These are phyloP conservation scores for Punica granatum DNA, from an alignment of 345 rosid species.

Conservation along the genomic window DNA sequence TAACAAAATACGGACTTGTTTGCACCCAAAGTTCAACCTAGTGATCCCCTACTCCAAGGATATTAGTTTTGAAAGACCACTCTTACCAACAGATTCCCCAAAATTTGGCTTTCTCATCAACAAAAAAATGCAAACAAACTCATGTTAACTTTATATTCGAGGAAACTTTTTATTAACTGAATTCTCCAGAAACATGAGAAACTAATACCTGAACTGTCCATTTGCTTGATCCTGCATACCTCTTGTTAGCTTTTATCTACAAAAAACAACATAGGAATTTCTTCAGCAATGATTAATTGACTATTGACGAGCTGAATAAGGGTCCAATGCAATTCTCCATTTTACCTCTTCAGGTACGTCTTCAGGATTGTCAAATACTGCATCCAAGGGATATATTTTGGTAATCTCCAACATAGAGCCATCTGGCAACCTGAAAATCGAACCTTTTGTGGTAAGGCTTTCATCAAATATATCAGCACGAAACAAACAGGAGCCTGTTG, in stretches of 20 bases:
- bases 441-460: background rate
- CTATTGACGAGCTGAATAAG: background rate
- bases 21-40: background rate
- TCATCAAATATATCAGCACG: background rate
- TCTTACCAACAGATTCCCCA: background rate
- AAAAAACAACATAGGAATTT: constrained; percentile 13
- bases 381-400: constrained; percentile 90
- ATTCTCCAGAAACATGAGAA: background rate
- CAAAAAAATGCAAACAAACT: too few relatives aligned
- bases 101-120: background rate
- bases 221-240: constrained; percentile 85
- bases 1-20: background rate
- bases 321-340: constrained; percentile 10
- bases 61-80: background rate
- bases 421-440: constrained; percentile 63
- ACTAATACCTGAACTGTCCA: constrained; percentile 87
- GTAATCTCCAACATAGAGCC: constrained; percentile 92
- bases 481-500: background rate
- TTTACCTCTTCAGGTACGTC: constrained; percentile 97
- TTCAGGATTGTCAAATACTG: constrained; percentile 69
- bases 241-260: constrained; percentile 77
- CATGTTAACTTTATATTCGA: background rate
- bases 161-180: background rate
- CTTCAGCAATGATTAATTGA: background rate
- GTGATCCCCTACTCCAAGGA: background rate